Percentiles rank a stretch among this genome's conserved stretches.
Conservation (phyloP, 257 asterid genomes). For the Catharanthus roseus region DNA sequence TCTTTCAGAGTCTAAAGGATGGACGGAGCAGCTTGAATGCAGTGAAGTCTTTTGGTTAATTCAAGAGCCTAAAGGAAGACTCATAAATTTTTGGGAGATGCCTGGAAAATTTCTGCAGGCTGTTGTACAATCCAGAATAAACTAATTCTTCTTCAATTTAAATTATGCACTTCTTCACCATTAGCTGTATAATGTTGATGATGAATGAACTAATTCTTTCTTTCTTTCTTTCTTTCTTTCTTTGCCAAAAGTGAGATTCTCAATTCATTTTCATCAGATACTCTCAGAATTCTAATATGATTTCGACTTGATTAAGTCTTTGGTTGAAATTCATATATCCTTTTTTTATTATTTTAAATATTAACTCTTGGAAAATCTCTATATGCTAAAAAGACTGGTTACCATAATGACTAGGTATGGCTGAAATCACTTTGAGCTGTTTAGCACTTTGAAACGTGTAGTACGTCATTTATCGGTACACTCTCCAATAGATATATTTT, state of each 20-base stretch:
- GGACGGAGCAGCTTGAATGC: constrained; percentile 24
- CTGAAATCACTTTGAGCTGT: too few species aligned
- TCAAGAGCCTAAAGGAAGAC: background rate
- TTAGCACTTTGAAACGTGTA: too few species aligned
- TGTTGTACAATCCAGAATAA: background rate
- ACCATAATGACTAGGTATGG: too few species aligned
- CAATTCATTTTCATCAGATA: background rate
- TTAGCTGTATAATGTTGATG: background rate
- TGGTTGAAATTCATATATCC: background rate
- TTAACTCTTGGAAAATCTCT: background rate
- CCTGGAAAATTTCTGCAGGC: background rate
- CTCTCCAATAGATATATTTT: too few species aligned
- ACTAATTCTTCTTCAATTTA: background rate
- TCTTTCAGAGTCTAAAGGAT: constrained; percentile 22
- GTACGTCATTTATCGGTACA: too few species aligned
- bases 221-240: background rate
- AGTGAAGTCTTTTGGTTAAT: background rate
- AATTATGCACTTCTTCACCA: too few species aligned
- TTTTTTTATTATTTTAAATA: background rate
- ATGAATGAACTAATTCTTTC: too few species aligned
- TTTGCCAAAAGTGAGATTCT: background rate
- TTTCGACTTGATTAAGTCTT: background rate
- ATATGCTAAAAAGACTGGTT: background rate
- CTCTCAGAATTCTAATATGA: too few species aligned
- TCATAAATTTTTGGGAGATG: background rate